These are phyloP conservation scores for Tolypocladium paradoxum DNA, from an alignment of 2,329 filamentous ascomycete species.

Conservation along the genomic window DNA sequence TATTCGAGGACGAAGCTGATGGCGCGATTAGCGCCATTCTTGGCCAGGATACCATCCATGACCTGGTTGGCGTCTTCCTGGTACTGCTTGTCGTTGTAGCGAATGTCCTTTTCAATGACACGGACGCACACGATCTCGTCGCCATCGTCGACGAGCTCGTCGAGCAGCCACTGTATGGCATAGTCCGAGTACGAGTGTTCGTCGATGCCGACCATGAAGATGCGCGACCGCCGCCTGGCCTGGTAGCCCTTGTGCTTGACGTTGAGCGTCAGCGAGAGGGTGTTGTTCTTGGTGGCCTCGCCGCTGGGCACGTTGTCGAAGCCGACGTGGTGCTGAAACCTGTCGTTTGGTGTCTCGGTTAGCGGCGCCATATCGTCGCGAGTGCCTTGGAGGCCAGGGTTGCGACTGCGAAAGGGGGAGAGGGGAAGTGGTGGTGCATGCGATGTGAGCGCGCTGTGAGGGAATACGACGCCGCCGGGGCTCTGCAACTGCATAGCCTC, in stretches of 20 bases:
- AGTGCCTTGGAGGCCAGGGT: background rate
- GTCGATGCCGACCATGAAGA: constrained; percentile 84
- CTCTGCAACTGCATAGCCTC: background rate
- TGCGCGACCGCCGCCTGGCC: constrained; percentile 68
- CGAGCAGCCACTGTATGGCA: constrained; percentile 83
- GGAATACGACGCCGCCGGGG: background rate
- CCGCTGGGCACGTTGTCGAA: constrained; percentile 50
- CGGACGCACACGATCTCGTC: constrained; percentile 87
- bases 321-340: constrained; percentile 48
- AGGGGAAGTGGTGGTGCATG: background rate
- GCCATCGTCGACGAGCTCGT: constrained; percentile 85
- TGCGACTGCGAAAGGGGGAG: constrained; percentile 5
- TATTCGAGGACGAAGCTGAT: constrained; percentile 82
- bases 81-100: constrained; percentile 60
- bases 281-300: constrained; percentile 48
- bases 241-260: constrained; percentile 81
- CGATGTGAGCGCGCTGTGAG: background rate
- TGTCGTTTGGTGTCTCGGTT: constrained; percentile 31
- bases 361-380: constrained; percentile 28
- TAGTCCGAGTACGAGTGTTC: constrained; percentile 88
- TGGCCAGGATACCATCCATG: constrained; percentile 65
- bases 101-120: constrained; percentile 75
- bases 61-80: constrained; percentile 64
- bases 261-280: constrained; percentile 67
- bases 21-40: constrained; percentile 69